phyloP scores from a whole-genome alignment of 2,329 filamentous ascomycete genomes.

The Ceratocystis cacaofunesta region DNA sequence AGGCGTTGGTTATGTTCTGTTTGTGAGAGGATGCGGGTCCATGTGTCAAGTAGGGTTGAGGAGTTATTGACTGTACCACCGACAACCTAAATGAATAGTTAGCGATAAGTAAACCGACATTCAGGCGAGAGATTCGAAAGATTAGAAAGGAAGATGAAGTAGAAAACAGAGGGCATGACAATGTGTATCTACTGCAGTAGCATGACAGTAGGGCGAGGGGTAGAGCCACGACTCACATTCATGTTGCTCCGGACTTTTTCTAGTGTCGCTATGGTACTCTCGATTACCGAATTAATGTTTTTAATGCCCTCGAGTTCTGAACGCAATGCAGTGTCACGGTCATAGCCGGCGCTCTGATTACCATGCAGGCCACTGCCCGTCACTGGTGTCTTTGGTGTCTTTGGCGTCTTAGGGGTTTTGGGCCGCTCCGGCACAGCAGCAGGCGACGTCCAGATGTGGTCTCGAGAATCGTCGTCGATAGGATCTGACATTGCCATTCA shows the following conservation, averaged over 20 bases:
- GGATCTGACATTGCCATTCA: conserved; percentile 29
- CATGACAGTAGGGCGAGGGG: too few species aligned
- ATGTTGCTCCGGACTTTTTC: conserved; percentile 63
- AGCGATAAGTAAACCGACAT: background rate
- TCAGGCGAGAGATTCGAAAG: background rate
- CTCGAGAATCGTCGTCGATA: conserved; percentile 32
- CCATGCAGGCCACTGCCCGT: conserved; percentile 21
- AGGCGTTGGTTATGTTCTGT: conserved; percentile 94
- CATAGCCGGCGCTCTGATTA: conserved; percentile 27
- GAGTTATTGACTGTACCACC: conserved; percentile 74
- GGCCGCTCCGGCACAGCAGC: conserved; percentile 24
- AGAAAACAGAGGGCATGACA: background rate
- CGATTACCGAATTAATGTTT: conserved; percentile 76
- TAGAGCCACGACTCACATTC: conserved; percentile 37
- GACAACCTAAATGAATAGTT: conserved; percentile 46
- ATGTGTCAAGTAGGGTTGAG: conserved; percentile 80
- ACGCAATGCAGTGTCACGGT: conserved; percentile 52
- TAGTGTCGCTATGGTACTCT: conserved; percentile 57
- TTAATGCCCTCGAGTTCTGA: conserved; percentile 71
- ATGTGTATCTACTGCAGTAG: too few species aligned
- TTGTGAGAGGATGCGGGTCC: conserved; percentile 90
- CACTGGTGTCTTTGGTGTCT: conserved; percentile 33
- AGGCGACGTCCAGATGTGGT: conserved; percentile 33
- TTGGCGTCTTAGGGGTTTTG: conserved; percentile 34
- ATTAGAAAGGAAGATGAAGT: background rate